A percentile compares a stretch with the other conserved stretches of the same genome.
phyloP scores from a whole-genome alignment of 371 early-diverging fungal species.

The Mucor irregularis region DNA sequence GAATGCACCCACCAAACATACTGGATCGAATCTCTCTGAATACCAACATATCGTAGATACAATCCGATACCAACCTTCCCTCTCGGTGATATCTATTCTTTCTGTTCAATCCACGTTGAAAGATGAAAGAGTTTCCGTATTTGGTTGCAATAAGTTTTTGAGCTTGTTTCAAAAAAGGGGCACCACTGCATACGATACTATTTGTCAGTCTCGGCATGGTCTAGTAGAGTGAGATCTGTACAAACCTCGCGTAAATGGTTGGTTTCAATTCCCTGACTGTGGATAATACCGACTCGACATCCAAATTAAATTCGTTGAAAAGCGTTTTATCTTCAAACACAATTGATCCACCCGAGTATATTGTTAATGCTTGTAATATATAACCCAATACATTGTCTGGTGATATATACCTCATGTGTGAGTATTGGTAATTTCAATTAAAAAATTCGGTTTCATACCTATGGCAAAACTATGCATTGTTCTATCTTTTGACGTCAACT shows the following conservation, averaged over 20 bases:
- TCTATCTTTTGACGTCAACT: constrained; percentile 18
- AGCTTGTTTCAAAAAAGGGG: constrained; percentile 18
- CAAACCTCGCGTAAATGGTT: constrained; percentile 61
- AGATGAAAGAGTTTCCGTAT: constrained; percentile 26
- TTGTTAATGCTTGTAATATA: constrained; percentile 8
- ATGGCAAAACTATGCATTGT: constrained; percentile 21
- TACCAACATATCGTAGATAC: constrained; percentile 26
- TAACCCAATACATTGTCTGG: constrained; percentile 22
- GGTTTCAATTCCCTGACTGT: constrained; percentile 57
- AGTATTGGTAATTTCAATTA: neutral
- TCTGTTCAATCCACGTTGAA: constrained; percentile 18
- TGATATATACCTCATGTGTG: neutral
- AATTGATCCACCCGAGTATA: constrained; percentile 58
- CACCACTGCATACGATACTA: no score
- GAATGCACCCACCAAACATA: constrained; percentile 75
- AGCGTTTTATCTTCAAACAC: constrained; percentile 72
- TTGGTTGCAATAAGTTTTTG: constrained; percentile 14
- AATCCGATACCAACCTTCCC: constrained; percentile 21
- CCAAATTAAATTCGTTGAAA: constrained; percentile 57
- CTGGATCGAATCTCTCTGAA: constrained; percentile 30
- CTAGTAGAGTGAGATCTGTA: no score
- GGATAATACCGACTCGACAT: constrained; percentile 1
- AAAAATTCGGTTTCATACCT: constrained; percentile 1
- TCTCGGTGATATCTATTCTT: constrained; percentile 9
- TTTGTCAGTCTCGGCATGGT: no score